A percentile compares a stretch with the other conserved stretches of the same genome.
Conservation (phyloP, 164 flowering plant species). For the Akebia trifoliata region DNA sequence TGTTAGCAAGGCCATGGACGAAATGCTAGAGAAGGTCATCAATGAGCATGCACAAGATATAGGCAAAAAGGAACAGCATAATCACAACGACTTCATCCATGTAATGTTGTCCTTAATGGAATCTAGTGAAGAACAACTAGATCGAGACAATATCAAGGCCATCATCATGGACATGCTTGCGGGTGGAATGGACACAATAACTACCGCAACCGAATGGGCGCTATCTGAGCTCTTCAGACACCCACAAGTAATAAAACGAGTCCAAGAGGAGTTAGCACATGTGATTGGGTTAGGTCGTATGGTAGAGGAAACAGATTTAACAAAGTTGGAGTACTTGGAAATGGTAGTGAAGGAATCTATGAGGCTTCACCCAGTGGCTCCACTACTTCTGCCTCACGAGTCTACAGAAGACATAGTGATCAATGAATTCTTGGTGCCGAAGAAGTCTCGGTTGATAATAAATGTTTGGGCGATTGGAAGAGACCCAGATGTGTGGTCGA, state of each 20-base stretch:
- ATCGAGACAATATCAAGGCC: constrained; percentile 12
- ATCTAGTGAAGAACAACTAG: constrained; percentile 1
- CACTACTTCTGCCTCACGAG: constrained; percentile 21
- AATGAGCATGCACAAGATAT: constrained; percentile 2
- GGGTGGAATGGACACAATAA: constrained; percentile 10
- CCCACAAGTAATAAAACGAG: constrained; percentile 9
- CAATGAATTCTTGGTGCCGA: constrained; percentile 16
- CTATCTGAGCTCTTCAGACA: constrained; percentile 12
- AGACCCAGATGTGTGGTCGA: constrained; percentile 16
- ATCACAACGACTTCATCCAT: constrained; percentile 13
- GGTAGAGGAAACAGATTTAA: constrained; percentile 22
- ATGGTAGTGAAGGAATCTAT: constrained; percentile 26
- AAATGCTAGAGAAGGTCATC: constrained; percentile 1
- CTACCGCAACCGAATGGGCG: constrained; percentile 8
- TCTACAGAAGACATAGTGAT: constrained; percentile 14
- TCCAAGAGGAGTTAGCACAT: constrained; percentile 9
- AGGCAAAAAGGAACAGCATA: background rate
- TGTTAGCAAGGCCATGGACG: background rate
- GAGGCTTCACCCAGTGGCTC: constrained; percentile 22
- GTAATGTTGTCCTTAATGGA: constrained; percentile 16
- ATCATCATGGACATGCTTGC: constrained; percentile 13
- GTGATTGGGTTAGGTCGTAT: constrained; percentile 17
- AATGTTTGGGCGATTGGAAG: constrained; percentile 23
- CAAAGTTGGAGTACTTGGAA: constrained; percentile 6
- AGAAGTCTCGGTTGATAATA: constrained; percentile 13